These are phyloP conservation scores for Aspergillus clavatus DNA, from an alignment of 2,329 filamentous ascomycete species.

Conservation along the genomic window DNA sequence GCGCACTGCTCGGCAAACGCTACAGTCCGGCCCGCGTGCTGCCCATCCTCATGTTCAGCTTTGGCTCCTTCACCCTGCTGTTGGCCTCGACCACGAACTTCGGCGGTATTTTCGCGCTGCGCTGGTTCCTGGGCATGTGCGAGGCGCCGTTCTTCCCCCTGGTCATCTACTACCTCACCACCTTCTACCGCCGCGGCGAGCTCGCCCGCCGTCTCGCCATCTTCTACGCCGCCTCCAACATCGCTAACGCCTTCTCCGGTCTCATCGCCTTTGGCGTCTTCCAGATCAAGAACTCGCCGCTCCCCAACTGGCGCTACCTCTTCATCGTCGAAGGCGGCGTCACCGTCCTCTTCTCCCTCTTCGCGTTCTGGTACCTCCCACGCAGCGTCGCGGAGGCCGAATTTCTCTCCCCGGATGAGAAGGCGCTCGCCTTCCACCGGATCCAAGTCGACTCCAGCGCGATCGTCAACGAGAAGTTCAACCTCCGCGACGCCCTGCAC, in stretches of 20 bases:
- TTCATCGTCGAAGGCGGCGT: slow-evolving; percentile 55
- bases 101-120: slow-evolving; percentile 59
- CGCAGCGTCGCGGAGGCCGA: slow-evolving; percentile 57
- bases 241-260: slow-evolving; percentile 64
- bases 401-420: slow-evolving; percentile 64
- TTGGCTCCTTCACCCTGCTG: slow-evolving; percentile 61
- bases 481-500: slow-evolving; percentile 47
- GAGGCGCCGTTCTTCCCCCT: slow-evolving; percentile 67
- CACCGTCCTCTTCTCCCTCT: slow-evolving; percentile 58
- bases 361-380: slow-evolving; percentile 68
- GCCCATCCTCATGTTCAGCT: slow-evolving; percentile 63
- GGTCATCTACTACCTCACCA: slow-evolving; percentile 60
- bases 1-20: slow-evolving; percentile 64
- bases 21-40: slow-evolving; percentile 61
- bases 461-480: slow-evolving; percentile 54
- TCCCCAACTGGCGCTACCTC: slow-evolving; percentile 51
- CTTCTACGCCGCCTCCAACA: slow-evolving; percentile 72
- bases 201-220: slow-evolving; percentile 65
- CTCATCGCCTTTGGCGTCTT: slow-evolving; percentile 59
- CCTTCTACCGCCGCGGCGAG: slow-evolving; percentile 67
- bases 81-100: slow-evolving; percentile 56
- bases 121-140: slow-evolving; percentile 66
- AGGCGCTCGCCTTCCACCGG: slow-evolving; percentile 64
- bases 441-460: slow-evolving; percentile 71
- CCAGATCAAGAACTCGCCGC: slow-evolving; percentile 47